Percentiles rank a stretch among this genome's conserved stretches.
phyloP scores from a whole-genome alignment of 2,329 filamentous ascomycete genomes.

The Aureobasidium pullulans region DNA sequence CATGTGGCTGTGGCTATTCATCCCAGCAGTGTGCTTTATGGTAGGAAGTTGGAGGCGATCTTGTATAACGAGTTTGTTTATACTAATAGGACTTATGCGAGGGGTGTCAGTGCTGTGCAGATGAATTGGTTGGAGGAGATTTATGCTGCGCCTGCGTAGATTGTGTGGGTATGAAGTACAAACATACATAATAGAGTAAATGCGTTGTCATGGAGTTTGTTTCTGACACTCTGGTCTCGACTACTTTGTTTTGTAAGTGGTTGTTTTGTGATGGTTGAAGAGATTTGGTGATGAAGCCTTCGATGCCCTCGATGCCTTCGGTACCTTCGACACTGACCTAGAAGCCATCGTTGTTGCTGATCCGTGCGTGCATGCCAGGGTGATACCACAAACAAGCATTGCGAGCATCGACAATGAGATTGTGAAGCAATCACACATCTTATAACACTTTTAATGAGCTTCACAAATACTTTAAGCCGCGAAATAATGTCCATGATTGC shows the following conservation, averaged over 20 bases:
- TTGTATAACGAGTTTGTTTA: constrained; percentile 61
- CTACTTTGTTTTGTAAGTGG: too few relatives aligned
- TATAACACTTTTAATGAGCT: too few relatives aligned
- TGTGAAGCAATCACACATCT: background rate
- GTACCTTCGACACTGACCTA: too few relatives aligned
- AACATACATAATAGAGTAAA: too few relatives aligned
- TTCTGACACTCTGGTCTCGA: too few relatives aligned
- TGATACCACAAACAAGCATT: background rate
- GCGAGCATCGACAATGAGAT: background rate
- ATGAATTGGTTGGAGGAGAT: constrained; percentile 55
- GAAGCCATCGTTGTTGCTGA: background rate
- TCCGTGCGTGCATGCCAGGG: background rate
- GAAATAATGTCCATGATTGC: too few relatives aligned
- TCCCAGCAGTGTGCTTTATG: constrained; percentile 53
- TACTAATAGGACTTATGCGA: constrained; percentile 56
- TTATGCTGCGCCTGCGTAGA: constrained; percentile 17
- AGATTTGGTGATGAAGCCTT: too few relatives aligned
- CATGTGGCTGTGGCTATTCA: constrained; percentile 58
- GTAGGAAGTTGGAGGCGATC: constrained; percentile 54
- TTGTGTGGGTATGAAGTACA: background rate
- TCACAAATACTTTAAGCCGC: too few relatives aligned
- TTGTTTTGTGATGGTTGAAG: too few relatives aligned
- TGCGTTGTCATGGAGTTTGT: too few relatives aligned
- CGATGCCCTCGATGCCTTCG: too few relatives aligned
- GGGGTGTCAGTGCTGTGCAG: constrained; percentile 55